phyloP scores from a whole-genome alignment of 257 asterid genomes.

The Nicotiana benthamiana region DNA sequence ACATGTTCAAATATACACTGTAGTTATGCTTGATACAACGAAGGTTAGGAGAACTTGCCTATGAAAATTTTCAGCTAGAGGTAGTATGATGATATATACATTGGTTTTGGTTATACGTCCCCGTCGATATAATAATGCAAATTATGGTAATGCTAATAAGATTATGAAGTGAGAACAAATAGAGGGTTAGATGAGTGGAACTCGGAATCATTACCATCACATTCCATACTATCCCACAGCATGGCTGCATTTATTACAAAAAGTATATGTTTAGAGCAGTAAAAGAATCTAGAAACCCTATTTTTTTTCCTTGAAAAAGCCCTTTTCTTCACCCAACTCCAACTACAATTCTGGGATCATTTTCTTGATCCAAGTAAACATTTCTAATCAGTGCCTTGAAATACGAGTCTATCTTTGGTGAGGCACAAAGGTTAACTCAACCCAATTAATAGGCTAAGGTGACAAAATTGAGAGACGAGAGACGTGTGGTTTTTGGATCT shows the following conservation, averaged over 20 bases:
- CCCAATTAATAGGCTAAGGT: neutral
- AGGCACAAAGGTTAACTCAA: neutral
- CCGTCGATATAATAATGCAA: slow-evolving; percentile 9
- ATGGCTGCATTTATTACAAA: neutral
- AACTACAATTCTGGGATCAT: neutral
- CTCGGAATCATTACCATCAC: slow-evolving; percentile 16
- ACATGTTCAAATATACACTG: no score
- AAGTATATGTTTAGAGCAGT: neutral
- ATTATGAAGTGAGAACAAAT: slow-evolving; percentile 17
- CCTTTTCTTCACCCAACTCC: neutral
- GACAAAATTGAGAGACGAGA: neutral
- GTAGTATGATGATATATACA: neutral
- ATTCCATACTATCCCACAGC: neutral
- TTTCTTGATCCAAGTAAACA: neutral
- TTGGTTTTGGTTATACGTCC: slow-evolving; percentile 20
- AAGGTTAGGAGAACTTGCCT: no score
- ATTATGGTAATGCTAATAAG: slow-evolving; percentile 13
- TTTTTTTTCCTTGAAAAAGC: neutral
- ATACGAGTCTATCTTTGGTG: neutral
- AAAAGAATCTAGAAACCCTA: neutral
- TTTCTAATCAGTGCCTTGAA: neutral
- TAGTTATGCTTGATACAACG: no score
- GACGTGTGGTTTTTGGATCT: neutral
- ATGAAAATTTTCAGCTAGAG: no score
- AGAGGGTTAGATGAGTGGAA: slow-evolving; percentile 2